These are phyloP conservation scores for Annona squamosa DNA, from an alignment of 164 flowering plant species.

Conservation along the genomic window DNA sequence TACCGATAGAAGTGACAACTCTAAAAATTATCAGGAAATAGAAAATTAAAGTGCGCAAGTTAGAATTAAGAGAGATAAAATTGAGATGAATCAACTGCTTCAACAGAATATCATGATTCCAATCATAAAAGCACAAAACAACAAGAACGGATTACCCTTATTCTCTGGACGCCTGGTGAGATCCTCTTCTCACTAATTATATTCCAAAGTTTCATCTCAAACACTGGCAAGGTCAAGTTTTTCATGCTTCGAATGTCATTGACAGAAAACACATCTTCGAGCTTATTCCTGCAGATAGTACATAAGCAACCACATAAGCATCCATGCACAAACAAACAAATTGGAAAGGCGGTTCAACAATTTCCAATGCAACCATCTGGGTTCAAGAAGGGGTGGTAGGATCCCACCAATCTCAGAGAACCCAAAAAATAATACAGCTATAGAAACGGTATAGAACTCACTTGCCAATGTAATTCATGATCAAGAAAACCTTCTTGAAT, in stretches of 20 bases:
- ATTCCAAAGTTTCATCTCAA: constrained; percentile 40
- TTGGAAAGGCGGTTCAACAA: not conserved
- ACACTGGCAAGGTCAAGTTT: constrained; percentile 21
- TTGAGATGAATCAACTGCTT: too few relatives aligned
- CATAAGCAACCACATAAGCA: too few relatives aligned
- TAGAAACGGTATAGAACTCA: constrained; percentile 14
- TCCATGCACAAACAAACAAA: not conserved
- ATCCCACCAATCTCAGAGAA: not conserved
- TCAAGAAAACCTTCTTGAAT: constrained; percentile 44
- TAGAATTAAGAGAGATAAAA: too few relatives aligned
- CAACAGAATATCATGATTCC: too few relatives aligned
- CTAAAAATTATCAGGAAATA: too few relatives aligned
- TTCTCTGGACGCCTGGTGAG: constrained; percentile 4
- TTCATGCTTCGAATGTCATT: constrained; percentile 23
- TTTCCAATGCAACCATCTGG: not conserved
- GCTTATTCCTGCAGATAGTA: constrained; percentile 20
- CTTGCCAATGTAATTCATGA: constrained; percentile 48
- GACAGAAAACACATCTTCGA: constrained; percentile 28
- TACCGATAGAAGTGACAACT: too few relatives aligned
- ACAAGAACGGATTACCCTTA: constrained; percentile 4
- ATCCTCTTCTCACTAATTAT: constrained; percentile 19
- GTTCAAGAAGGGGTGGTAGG: too few relatives aligned
- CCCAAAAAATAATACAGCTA: not conserved
- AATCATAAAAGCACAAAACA: too few relatives aligned
- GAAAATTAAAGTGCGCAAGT: too few relatives aligned